Base-by-base conservation (phyloP, 1,284 basidiomycete species). In the Boletus mariae region DNA sequence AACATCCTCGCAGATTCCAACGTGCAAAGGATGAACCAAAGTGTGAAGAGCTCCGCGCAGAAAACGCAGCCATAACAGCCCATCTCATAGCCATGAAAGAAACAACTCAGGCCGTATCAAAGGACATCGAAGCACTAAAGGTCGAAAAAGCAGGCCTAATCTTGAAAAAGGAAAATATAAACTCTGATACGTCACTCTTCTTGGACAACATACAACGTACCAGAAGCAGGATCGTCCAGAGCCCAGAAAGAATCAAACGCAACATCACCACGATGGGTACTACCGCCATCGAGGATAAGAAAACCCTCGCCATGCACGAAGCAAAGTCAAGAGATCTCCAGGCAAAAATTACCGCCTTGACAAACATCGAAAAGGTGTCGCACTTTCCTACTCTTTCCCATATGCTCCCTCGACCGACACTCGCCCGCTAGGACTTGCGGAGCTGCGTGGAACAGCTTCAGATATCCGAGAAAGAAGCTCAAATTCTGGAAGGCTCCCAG, bases 161-260 rank as follows among this genome's bases (percentile, higher is more conserved):
- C 15, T 72, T 81, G 56, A 80, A 80, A 54, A 87, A 84, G 82
- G 84, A 87, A 74, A 74, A 68, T 42, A 67, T 90, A 7, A 80
- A 79, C 53, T 72, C 71, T 1, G 84, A 87, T 46, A 75, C 82
- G 8, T 71, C 78, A n/a, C 74, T 76, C 42, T 71, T 82, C 26
- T 73, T 78, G 42, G 85, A 90, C 49, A 72, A 75, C 41, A 83
- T 87, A 53, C 70, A 74, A 9, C 78, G 84, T 43, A 83, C 84
- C 0, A 79, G 83, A 46, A 74, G 82, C 11, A 83, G 91, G 29
- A 86, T 95, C 54, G 91, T 95, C 1, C 90, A 91, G 61, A 92
- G 90, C 0, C 92, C 92, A 0, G 92, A 95, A 44, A 80, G 92
- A 35, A 87, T 94, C 61, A 87, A 85, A 66, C 82, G 85, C 51